Evolutionary conservation across 1,284 basidiomycete genomes (phyloP), one percentile per base, ranked within the genome.

Genomic region (Earliella scabrosa): DNA sequence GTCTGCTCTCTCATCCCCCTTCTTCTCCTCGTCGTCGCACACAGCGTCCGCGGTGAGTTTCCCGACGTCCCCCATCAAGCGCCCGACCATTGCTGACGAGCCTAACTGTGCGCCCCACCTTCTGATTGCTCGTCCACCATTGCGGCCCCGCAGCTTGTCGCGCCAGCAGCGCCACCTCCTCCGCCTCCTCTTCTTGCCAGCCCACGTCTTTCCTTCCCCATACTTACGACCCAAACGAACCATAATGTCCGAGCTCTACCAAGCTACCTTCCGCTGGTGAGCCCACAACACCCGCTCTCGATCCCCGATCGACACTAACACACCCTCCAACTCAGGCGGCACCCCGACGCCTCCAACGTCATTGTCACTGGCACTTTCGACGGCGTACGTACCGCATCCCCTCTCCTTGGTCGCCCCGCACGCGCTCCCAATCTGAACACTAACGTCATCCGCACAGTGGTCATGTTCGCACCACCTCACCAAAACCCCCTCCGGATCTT

Each of bases 361-460:
- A 81, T 90, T 62, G 81, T 88, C 56, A 90, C 89, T 18, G 90
- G 90, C 48, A 80, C 85, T 31, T 92, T 92, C 69, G 90, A 92
- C 78, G 74, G 87, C 71, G 90, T 90, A 68, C 68, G 86, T 31
- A 13, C 29, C 6, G n/a, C n/a, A 31, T 72, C 38, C 57, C 39
- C 20, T 38, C 36, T 29, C 11, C 21, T 3, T 38, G 10, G 27
- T 18, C 9, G 16, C 43, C 26, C 34, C 34, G 24, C 18, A 14
- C 50, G 16, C 39, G 50, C 48, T 23, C 36, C 21, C 14, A 38
- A 11, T 7, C 31, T 4, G 10, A 24, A 20, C 32, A 18, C 34
- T 46, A 34, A 56, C 56, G 44, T 45, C 18, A 36, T 51, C 58
- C 48, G 43, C 49, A 44, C 56, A 91, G 89, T 92, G 90, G 90